These are phyloP conservation scores for Gynochthodes officinalis DNA, from an alignment of 257 asterid genomes.

Conservation along the genomic window DNA sequence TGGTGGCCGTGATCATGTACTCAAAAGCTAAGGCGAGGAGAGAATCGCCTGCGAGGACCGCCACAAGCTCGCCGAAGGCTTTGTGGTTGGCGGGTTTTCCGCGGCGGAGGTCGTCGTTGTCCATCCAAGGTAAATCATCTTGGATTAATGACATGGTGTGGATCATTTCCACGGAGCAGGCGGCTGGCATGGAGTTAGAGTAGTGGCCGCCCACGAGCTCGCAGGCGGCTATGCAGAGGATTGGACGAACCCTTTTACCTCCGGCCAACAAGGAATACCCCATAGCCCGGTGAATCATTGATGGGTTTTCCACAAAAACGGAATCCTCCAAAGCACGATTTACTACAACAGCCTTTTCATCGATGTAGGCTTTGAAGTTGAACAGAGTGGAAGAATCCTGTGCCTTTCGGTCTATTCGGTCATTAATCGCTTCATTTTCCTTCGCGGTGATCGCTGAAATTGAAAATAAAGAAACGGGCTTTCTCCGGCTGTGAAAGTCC, in stretches of 20 bases:
- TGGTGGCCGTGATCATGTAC: constrained; percentile 21
- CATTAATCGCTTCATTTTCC: constrained; percentile 27
- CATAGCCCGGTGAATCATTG: constrained; percentile 63
- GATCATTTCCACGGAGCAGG: constrained; percentile 84
- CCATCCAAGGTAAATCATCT: constrained; percentile 79
- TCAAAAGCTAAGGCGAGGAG: constrained; percentile 55
- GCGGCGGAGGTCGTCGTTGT: constrained; percentile 73
- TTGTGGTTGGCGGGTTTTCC: constrained; percentile 75
- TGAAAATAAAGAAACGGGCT: constrained; percentile 1
- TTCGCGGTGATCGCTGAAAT: constrained; percentile 27
- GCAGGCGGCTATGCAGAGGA: constrained; percentile 69
- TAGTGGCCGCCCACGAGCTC: constrained; percentile 64
- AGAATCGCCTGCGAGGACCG: constrained; percentile 75
- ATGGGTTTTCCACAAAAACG: constrained; percentile 41
- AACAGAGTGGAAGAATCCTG: constrained; percentile 28
- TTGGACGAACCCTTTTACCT: constrained; percentile 66
- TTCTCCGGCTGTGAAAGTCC: no score
- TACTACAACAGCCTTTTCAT: constrained; percentile 41
- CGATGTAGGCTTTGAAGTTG: constrained; percentile 43
- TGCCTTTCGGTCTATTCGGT: neutral
- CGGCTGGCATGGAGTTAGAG: constrained; percentile 56
- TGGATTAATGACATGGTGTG: constrained; percentile 73
- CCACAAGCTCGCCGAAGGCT: constrained; percentile 62
- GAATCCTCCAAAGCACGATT: constrained; percentile 52
- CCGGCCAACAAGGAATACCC: constrained; percentile 66